Base-by-base conservation (phyloP, 352 stramenopile genomes). In the Phytopythium cucurbitacearum region DNA sequence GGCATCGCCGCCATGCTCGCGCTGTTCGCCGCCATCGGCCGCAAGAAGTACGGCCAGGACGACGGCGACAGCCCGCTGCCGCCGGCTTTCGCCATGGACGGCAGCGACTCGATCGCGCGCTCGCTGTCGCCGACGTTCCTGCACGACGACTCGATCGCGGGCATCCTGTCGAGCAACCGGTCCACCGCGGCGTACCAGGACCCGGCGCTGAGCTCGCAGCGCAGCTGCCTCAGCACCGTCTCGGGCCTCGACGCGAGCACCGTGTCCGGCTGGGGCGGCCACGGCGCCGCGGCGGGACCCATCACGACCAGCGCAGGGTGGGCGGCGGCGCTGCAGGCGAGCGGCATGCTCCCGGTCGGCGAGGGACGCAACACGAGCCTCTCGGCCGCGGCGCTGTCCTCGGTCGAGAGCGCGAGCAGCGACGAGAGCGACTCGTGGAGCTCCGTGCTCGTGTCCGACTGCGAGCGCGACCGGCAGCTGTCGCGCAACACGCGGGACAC, bases 401-500 rank as follows among this genome's bases (percentile, higher is more conserved):
- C 73, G 0, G 41, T 81, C n/a, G 65, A 67, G 32, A 87, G 75
- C 21, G 48, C 42, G 37, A 56, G 55, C 11, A 76, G 67, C 58
- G 64, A 64, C 3, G 59, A 71, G 16, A 91, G 80, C 32, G 71
- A 79, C 16, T 78, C 74, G 15, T 91, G 80, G 80, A 91, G 80
- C 56, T 91, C 80, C 2, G 80, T 91, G 21, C 55, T 91, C 41
- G 78, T 65, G 36, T 91, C 80, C 4, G 80, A 91, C 7, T 75
- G 59, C 11, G 69, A 87, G 13, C 45, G 62, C 21, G 48, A 53
- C 48, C 60, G 60, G 15, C 59, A 56, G 11, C 52, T 60, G 9
- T 80, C 71, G 38, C 80, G 80, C 12, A 79, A 79, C 59, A 91
- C 80, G 12, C 80, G 80, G 7, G 80, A 91, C 48, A 89, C 80